phyloP scores from a whole-genome alignment of 164 flowering plant genomes.

The Umbilicus rupestris region DNA sequence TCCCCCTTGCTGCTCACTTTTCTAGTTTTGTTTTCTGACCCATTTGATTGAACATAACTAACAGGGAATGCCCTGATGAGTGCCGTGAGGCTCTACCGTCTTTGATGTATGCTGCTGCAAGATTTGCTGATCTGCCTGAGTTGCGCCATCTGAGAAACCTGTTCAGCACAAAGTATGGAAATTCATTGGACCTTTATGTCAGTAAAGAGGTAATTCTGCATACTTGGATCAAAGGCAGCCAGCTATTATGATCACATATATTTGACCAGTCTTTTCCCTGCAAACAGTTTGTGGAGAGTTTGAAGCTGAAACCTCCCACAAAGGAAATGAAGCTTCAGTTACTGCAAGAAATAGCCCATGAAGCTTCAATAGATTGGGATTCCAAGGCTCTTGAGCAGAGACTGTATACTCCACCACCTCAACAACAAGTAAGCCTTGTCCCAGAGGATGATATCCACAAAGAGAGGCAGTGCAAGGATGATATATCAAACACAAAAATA shows the following conservation, averaged over 20 bases:
- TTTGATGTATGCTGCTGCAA: conserved; percentile 39
- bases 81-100: conserved; percentile 44
- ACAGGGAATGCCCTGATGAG: conserved; percentile 47
- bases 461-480: neutral
- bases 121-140: conserved; percentile 50
- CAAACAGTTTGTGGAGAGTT: conserved; percentile 34
- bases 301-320: conserved; percentile 30
- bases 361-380: conserved; percentile 48
- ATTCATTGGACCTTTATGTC: conserved; percentile 18
- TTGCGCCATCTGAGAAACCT: conserved; percentile 32
- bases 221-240: neutral
- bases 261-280: neutral
- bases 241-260: neutral
- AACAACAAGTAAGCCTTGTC: conserved; percentile 24
- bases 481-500: neutral
- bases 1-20: neutral
- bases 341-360: conserved; percentile 47
- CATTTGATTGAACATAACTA: neutral
- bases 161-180: conserved; percentile 31
- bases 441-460: neutral
- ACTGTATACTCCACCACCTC: conserved; percentile 25
- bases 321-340: conserved; percentile 53
- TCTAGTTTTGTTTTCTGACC: neutral
- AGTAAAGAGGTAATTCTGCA: conserved; percentile 29
- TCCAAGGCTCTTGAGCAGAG: conserved; percentile 40